A percentile compares a stretch with the other conserved stretches of the same genome.
These are phyloP conservation scores for Atractiella rhizophila DNA, from an alignment of 768 basidiomycete species.

Conservation along the genomic window DNA sequence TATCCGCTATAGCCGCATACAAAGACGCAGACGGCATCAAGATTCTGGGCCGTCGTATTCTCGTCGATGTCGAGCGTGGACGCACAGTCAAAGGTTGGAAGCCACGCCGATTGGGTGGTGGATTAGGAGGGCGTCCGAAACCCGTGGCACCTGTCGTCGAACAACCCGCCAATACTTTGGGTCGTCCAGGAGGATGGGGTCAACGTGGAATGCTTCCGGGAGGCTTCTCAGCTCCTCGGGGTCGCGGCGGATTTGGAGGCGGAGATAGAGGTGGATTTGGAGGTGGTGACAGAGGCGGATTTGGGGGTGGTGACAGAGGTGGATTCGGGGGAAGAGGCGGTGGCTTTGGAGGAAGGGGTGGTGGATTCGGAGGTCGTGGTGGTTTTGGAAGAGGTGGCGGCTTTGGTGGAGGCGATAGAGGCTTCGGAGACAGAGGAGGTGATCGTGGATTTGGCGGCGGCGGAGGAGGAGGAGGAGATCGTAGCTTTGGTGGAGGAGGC, in stretches of 20 bases:
- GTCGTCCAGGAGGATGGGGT: constrained; percentile 1
- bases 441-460: constrained; percentile 18
- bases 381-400: constrained; percentile 23
- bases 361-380: constrained; percentile 16
- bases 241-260: constrained; percentile 4
- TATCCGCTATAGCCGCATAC: constrained; percentile 37
- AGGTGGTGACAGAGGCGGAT: constrained; percentile 17
- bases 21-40: constrained; percentile 94
- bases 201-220: constrained; percentile 3
- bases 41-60: constrained; percentile 81
- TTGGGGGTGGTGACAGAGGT: constrained; percentile 11
- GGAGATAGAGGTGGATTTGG: constrained; percentile 1
- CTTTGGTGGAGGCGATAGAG: constrained; percentile 17
- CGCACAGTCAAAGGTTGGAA: constrained; percentile 98
- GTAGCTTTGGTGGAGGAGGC: not conserved
- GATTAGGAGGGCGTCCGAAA: constrained; percentile 92
- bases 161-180: too few relatives aligned
- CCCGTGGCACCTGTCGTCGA: constrained; percentile 4
- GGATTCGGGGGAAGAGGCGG: constrained; percentile 1
- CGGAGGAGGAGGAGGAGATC: not conserved
- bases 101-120: constrained; percentile 84
- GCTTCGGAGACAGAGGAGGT: constrained; percentile 10
- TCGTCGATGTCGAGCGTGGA: constrained; percentile 94
- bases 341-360: not conserved
- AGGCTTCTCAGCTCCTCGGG: not conserved